These are phyloP conservation scores for Phytophthora multivora DNA, from an alignment of 352 stramenopile species.

Conservation along the genomic window DNA sequence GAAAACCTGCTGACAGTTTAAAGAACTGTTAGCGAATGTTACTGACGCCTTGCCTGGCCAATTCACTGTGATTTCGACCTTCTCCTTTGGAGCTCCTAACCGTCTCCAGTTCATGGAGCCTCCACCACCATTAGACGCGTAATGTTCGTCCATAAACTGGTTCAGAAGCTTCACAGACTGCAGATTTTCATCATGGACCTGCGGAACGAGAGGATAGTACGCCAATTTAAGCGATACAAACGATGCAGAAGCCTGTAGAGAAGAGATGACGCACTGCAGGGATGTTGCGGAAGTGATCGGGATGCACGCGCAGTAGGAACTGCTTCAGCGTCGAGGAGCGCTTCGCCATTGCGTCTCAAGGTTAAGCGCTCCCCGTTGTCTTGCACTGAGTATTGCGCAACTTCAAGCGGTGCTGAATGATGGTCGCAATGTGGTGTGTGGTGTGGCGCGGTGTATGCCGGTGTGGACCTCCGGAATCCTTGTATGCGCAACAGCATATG, in stretches of 20 bases:
- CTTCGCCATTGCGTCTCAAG: constrained; percentile 32
- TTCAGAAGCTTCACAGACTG: constrained; percentile 74
- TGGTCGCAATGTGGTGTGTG: constrained; percentile 13
- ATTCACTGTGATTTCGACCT: constrained; percentile 8
- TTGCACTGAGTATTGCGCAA: constrained; percentile 23
- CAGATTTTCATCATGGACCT: constrained; percentile 76
- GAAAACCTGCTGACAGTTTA: constrained; percentile 26
- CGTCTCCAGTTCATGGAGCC: constrained; percentile 14
- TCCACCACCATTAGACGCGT: constrained; percentile 16
- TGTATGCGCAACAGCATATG: constrained; percentile 4
- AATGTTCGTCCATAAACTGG: constrained; percentile 69
- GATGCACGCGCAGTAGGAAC: constrained; percentile 75
- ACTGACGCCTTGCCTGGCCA: not conserved
- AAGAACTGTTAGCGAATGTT: not conserved
- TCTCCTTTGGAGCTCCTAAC: constrained; percentile 10
- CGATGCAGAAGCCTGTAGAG: not conserved
- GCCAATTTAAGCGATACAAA: not conserved
- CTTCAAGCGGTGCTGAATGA: constrained; percentile 30
- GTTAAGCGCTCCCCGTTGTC: not conserved
- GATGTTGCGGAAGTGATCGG: constrained; percentile 66
- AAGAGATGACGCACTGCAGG: constrained; percentile 33
- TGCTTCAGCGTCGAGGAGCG: constrained; percentile 67
- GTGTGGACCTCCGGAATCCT: constrained; percentile 39
- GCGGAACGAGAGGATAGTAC: not conserved
- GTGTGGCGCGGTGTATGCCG: constrained; percentile 14